Percentiles rank a stretch among this genome's conserved stretches.
These are phyloP conservation scores for Leptodontidium sp. DNA, from an alignment of 2,329 filamentous ascomycete species.

Conservation along the genomic window DNA sequence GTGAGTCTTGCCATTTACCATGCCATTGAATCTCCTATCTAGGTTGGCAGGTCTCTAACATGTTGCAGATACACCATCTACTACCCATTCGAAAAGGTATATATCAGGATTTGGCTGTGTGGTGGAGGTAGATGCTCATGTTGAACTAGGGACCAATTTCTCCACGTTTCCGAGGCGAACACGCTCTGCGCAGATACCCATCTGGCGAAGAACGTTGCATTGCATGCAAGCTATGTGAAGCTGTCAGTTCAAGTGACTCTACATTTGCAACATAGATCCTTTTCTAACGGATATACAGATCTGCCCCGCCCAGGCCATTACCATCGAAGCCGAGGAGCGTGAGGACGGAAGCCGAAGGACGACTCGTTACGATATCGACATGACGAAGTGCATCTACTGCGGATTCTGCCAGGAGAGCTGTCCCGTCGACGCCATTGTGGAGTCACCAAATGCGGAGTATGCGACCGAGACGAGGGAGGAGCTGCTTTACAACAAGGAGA, in stretches of 20 bases:
- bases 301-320: slow-evolving; percentile 97
- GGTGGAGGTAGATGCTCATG: slow-evolving; percentile 36
- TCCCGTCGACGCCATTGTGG: slow-evolving; percentile 93
- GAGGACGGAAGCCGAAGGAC: slow-evolving; percentile 94
- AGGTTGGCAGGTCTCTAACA: slow-evolving; percentile 41
- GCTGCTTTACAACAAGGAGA: slow-evolving; percentile 97
- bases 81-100: slow-evolving; percentile 96
- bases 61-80: slow-evolving; percentile 87
- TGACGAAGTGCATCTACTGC: slow-evolving; percentile 99
- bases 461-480: slow-evolving; percentile 87
- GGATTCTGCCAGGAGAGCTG: slow-evolving; percentile 99
- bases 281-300: slow-evolving; percentile 59
- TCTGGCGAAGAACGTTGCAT: slow-evolving; percentile 99
- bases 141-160: slow-evolving; percentile 83
- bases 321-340: slow-evolving; percentile 98
- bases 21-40: slow-evolving; percentile 37
- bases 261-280: not conserved
- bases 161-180: slow-evolving; percentile 96
- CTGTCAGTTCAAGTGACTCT: slow-evolving; percentile 55
- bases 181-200: slow-evolving; percentile 94
- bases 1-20: slow-evolving; percentile 65
- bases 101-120: slow-evolving; percentile 28
- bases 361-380: slow-evolving; percentile 98
- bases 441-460: slow-evolving; percentile 78
- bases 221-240: slow-evolving; percentile 99